These are phyloP conservation scores for Euphrasia arctica DNA, from an alignment of 305 asterid species.

Conservation along the genomic window DNA sequence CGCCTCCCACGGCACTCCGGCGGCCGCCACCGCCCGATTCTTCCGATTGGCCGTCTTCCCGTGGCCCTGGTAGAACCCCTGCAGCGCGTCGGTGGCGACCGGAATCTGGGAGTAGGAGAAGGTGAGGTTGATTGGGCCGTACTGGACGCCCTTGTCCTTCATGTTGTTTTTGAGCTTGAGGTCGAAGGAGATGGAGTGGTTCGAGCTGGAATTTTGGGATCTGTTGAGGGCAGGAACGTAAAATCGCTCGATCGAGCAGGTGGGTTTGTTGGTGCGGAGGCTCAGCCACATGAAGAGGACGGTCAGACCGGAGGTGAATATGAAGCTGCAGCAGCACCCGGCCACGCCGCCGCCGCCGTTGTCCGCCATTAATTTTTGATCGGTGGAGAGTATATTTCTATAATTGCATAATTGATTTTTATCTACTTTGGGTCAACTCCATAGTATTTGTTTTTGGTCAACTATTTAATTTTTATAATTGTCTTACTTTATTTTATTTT, in stretches of 20 bases:
- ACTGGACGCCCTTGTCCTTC: conserved; percentile 59
- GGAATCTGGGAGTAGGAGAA: conserved; percentile 29
- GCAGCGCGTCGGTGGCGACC: conserved; percentile 36
- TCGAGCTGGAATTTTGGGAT: conserved; percentile 27
- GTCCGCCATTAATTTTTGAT: conserved; percentile 36
- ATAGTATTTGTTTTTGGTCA: too few species aligned
- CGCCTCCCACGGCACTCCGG: conserved; percentile 40
- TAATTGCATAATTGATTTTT: too few species aligned
- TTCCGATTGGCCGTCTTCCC: conserved; percentile 32
- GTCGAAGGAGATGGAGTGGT: conserved; percentile 38
- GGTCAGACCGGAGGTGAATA: conserved; percentile 55
- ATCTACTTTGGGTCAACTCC: too few species aligned
- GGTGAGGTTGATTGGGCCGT: conserved; percentile 32
- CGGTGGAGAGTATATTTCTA: too few species aligned
- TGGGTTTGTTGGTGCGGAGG: conserved; percentile 54
- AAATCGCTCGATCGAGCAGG: conserved; percentile 35
- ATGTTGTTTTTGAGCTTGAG: conserved; percentile 47
- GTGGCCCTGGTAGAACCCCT: conserved; percentile 54
- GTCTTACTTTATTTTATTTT: too few species aligned
- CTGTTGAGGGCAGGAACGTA: conserved; percentile 47
- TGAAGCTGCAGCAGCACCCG: conserved; percentile 49
- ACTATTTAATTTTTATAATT: too few species aligned
- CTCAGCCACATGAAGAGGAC: conserved; percentile 79
- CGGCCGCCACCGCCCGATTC: conserved; percentile 1
- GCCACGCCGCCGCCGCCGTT: conserved; percentile 15